A percentile compares a stretch with the other conserved stretches of the same genome.
Conservation (phyloP, 2,329 filamentous ascomycete species). For the Leptographium radiaticola region DNA sequence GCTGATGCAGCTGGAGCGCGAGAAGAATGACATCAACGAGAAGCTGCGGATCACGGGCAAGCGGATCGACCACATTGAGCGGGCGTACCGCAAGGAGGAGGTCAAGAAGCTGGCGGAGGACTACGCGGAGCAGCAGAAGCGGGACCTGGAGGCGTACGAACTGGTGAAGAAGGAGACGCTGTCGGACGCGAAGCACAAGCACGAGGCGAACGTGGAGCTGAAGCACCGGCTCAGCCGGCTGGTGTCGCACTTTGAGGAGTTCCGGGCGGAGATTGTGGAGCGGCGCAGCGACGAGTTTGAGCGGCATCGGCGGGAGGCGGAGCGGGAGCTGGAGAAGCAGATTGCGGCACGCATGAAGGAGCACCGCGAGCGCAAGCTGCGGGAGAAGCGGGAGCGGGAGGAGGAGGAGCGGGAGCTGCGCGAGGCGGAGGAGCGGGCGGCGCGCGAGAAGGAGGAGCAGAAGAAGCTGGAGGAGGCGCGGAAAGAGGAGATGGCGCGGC, state of each 20-base stretch:
- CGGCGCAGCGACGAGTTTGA: slow-evolving; percentile 92
- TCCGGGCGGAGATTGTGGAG: slow-evolving; percentile 70
- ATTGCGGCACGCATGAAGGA: slow-evolving; percentile 82
- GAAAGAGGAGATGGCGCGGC: slow-evolving; percentile 53
- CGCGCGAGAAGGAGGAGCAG: slow-evolving; percentile 76
- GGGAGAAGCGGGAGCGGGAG: slow-evolving; percentile 74
- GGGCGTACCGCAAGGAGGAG: slow-evolving; percentile 93
- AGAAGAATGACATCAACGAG: slow-evolving; percentile 93
- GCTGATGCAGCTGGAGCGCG: slow-evolving; percentile 87
- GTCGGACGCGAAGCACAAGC: slow-evolving; percentile 70
- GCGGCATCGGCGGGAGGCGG: slow-evolving; percentile 79
- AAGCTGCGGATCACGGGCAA: slow-evolving; percentile 85
- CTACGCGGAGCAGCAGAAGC: slow-evolving; percentile 69
- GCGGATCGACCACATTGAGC: slow-evolving; percentile 92
- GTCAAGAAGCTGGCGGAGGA: slow-evolving; percentile 80
- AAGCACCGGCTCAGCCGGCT: slow-evolving; percentile 85
- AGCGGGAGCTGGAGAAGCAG: slow-evolving; percentile 86
- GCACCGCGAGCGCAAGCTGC: slow-evolving; percentile 66
- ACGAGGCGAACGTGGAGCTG: slow-evolving; percentile 81
- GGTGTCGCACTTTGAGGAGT: slow-evolving; percentile 71
- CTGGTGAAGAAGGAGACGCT: slow-evolving; percentile 64
- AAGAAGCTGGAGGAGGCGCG: slow-evolving; percentile 67
- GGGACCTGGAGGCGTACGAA: slow-evolving; percentile 70
- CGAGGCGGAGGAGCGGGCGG: slow-evolving; percentile 76
- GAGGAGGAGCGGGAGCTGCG: slow-evolving; percentile 64